phyloP scores from a whole-genome alignment of 345 rosid species.

The Cardiospermum halicacabum region DNA sequence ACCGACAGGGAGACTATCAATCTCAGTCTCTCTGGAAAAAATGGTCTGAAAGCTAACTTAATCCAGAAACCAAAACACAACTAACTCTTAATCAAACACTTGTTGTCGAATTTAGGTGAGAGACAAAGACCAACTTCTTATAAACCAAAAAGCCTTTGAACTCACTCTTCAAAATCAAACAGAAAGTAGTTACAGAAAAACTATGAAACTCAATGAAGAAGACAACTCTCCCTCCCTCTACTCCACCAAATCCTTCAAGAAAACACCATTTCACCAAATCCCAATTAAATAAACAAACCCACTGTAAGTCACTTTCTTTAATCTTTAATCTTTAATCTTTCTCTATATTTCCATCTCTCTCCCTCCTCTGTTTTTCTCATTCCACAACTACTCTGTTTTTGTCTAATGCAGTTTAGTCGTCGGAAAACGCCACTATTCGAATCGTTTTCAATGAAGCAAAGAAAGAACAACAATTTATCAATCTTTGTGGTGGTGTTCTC shows the following conservation, averaged over 20 bases:
- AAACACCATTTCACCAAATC: constrained; percentile 65
- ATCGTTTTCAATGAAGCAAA: constrained; percentile 56
- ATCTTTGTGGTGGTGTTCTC: constrained; percentile 53
- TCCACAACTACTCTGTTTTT: neutral
- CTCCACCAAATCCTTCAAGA: constrained; percentile 43
- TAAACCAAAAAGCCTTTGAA: constrained; percentile 31
- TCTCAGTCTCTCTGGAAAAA: neutral
- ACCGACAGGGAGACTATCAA: too few species aligned
- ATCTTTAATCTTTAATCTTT: constrained; percentile 7
- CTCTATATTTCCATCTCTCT: constrained; percentile 25
- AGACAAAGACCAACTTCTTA: constrained; percentile 32
- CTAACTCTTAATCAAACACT: neutral
- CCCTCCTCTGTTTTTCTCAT: constrained; percentile 14
- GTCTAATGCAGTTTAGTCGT: constrained; percentile 42
- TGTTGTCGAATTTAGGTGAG: neutral
- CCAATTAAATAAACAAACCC: constrained; percentile 21
- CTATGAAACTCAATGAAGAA: constrained; percentile 18
- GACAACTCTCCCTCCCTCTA: constrained; percentile 50
- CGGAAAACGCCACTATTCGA: constrained; percentile 36
- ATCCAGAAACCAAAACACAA: constrained; percentile 1
- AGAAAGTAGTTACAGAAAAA: constrained; percentile 27
- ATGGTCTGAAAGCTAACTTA: constrained; percentile 3
- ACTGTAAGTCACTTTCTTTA: neutral
- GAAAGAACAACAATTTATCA: constrained; percentile 57
- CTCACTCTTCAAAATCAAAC: constrained; percentile 21